These are phyloP conservation scores for Sclerotinia trifoliorum DNA, from an alignment of 2,329 filamentous ascomycete genomes.

Conservation along the genomic window DNA sequence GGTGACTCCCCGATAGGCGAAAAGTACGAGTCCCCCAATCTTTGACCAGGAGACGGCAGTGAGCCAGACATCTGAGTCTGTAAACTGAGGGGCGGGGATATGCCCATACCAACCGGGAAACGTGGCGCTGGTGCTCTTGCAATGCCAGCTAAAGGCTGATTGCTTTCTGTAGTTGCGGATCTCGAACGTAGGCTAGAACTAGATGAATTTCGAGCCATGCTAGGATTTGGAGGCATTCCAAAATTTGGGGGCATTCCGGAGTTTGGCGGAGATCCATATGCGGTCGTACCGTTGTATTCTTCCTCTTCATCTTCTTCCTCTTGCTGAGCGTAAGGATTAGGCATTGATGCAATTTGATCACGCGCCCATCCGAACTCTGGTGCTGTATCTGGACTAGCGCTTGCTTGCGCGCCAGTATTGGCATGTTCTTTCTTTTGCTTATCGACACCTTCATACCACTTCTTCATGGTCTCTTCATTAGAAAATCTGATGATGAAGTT, in stretches of 20 bases:
- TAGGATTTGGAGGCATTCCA: slow-evolving; percentile 45
- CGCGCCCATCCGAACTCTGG: slow-evolving; percentile 77
- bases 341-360: slow-evolving; percentile 61
- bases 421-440: slow-evolving; percentile 66
- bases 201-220: slow-evolving; percentile 66
- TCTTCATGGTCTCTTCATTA: slow-evolving; percentile 89
- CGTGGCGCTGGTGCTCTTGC: slow-evolving; percentile 64
- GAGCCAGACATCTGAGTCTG: slow-evolving; percentile 53
- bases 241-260: slow-evolving; percentile 31
- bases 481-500: slow-evolving; percentile 94
- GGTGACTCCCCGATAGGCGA: slow-evolving; percentile 82
- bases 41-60: slow-evolving; percentile 42
- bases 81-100: slow-evolving; percentile 62
- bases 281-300: slow-evolving; percentile 43
- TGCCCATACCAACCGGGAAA: slow-evolving; percentile 54
- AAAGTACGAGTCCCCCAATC: slow-evolving; percentile 75
- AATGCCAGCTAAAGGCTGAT: slow-evolving; percentile 56
- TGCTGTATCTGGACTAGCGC: slow-evolving; percentile 43
- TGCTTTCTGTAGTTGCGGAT: slow-evolving; percentile 72
- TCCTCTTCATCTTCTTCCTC: slow-evolving; percentile 63
- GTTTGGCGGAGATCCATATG: slow-evolving; percentile 41
- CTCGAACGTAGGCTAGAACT: slow-evolving; percentile 73
- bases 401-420: slow-evolving; percentile 49
- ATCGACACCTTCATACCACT: slow-evolving; percentile 82
- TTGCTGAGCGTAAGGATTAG: slow-evolving; percentile 76